These are phyloP conservation scores for Flueggea neowawraea DNA, from an alignment of 441 rosid species.

Conservation along the genomic window DNA sequence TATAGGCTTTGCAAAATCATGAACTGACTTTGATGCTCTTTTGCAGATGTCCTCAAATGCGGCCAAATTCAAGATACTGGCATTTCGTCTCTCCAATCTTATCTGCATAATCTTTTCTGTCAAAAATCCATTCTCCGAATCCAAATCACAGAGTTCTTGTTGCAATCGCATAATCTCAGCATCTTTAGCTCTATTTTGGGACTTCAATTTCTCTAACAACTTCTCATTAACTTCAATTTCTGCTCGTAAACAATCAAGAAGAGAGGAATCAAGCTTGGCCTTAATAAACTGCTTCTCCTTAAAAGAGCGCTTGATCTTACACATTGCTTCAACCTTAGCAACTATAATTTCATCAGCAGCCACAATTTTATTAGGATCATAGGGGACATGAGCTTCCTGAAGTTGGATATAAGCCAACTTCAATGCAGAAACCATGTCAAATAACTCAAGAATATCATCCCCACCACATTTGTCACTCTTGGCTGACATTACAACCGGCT, in stretches of 20 bases:
- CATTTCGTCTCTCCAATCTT: constrained; percentile 27
- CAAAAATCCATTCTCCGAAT: constrained; percentile 24
- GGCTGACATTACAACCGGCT: constrained; percentile 12
- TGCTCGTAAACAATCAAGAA: constrained; percentile 22
- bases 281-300: constrained; percentile 32
- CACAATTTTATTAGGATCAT: constrained; percentile 50
- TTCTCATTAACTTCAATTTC: constrained; percentile 41
- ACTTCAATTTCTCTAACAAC: constrained; percentile 41
- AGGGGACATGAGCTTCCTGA: constrained; percentile 68
- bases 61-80: constrained; percentile 23
- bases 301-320: constrained; percentile 36
- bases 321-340: constrained; percentile 44
- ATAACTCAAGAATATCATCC: constrained; percentile 33
- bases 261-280: constrained; percentile 25
- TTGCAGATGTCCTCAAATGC: constrained; percentile 34
- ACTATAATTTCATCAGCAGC: constrained; percentile 54
- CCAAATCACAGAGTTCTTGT: constrained; percentile 38
- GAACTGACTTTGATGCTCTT: constrained; percentile 54
- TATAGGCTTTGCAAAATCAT: constrained; percentile 65
- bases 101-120: constrained; percentile 26
- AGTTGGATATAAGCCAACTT: constrained; percentile 57
- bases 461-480: constrained; percentile 21
- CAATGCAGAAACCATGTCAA: constrained; percentile 40
- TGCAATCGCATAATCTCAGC: constrained; percentile 33
- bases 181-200: constrained; percentile 34